phyloP scores from a whole-genome alignment of 768 basidiomycete genomes.

The Lentinula sp. region DNA sequence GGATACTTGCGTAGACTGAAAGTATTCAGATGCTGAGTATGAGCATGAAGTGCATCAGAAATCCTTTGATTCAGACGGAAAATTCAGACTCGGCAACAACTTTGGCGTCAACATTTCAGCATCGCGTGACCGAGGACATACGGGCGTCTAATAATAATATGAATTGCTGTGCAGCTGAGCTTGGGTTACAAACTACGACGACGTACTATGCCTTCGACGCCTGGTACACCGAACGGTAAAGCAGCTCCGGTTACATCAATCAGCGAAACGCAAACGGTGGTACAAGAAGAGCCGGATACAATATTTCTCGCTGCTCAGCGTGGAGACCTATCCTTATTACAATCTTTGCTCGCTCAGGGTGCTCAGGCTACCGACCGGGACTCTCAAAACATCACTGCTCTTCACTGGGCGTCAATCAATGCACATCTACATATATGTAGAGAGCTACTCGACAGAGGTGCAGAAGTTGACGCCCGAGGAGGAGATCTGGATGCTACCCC shows the following conservation, averaged over 20 bases:
- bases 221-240: conserved; percentile 1
- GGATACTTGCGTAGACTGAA: too few relatives aligned
- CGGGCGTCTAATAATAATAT: neutral
- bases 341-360: conserved; percentile 64
- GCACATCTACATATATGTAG: conserved; percentile 87
- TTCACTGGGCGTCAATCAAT: conserved; percentile 99
- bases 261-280: neutral
- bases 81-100: too few relatives aligned
- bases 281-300: neutral
- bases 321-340: conserved; percentile 67
- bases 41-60: too few relatives aligned
- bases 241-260: neutral
- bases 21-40: too few relatives aligned
- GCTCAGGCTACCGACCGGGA: conserved; percentile 77
- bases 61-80: too few relatives aligned
- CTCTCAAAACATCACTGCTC: conserved; percentile 86
- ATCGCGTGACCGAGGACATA: neutral
- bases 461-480: conserved; percentile 90
- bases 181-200: neutral
- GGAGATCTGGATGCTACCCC: conserved; percentile 94
- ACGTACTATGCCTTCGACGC: conserved; percentile 2
- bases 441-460: conserved; percentile 85
- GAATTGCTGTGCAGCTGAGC: neutral
- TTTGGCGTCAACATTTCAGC: too few relatives aligned
- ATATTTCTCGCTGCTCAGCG: conserved; percentile 86